These are phyloP conservation scores for Hyphodiscus hymeniophilus DNA, from an alignment of 495 filamentous ascomycete species.

Conservation along the genomic window DNA sequence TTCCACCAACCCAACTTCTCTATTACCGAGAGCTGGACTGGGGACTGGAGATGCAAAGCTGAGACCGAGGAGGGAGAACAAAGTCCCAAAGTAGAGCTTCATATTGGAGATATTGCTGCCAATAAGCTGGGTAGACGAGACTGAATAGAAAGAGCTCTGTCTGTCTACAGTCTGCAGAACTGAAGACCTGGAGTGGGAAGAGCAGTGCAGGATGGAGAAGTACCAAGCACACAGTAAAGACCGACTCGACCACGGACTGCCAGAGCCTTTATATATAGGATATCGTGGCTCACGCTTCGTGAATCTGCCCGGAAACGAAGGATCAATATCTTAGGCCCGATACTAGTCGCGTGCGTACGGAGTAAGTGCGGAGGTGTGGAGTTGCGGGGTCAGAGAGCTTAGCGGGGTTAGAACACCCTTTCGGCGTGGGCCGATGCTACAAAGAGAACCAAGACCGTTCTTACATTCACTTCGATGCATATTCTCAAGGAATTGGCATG, in stretches of 20 bases:
- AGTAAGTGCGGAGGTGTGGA: background rate
- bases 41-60: conserved; percentile 11
- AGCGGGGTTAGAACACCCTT: too few relatives aligned
- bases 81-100: conserved; percentile 1
- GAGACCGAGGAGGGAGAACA: conserved; percentile 11
- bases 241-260: background rate
- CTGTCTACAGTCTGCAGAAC: background rate
- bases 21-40: background rate
- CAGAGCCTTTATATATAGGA: background rate
- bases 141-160: background rate
- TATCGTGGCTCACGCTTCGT: too few relatives aligned
- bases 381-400: background rate
- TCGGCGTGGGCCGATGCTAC: background rate
- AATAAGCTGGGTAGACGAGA: background rate
- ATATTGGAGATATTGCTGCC: background rate
- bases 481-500: background rate
- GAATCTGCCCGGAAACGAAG: too few relatives aligned
- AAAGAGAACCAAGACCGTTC: background rate
- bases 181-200: background rate
- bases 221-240: too few relatives aligned
- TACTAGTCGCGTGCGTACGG: background rate
- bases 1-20: conserved; percentile 7
- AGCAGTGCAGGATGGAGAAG: background rate
- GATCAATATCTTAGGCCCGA: background rate
- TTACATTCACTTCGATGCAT: background rate